A percentile compares a stretch with the other conserved stretches of the same genome.
These are phyloP conservation scores for Gnetum montanum DNA, from an alignment of 75 land plant genomes.

Conservation along the genomic window DNA sequence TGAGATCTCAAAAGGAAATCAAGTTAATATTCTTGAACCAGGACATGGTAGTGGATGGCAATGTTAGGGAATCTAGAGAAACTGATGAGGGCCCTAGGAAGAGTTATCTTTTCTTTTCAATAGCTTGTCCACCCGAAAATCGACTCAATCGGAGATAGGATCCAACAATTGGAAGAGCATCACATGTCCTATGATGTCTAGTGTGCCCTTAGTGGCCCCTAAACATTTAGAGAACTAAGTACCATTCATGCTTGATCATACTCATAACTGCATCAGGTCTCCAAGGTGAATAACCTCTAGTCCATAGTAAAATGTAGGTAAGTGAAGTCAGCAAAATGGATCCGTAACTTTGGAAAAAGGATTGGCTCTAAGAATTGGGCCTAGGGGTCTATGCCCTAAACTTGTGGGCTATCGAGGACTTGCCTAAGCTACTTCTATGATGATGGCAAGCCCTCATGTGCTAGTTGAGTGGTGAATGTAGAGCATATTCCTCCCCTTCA, in stretches of 20 bases:
- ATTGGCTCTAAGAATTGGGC: background rate
- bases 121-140: conserved; percentile 14
- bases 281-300: background rate
- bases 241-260: background rate
- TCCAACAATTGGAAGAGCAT: background rate
- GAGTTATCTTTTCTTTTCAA: conserved; percentile 21
- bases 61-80: conserved; percentile 7
- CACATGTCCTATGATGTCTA: background rate
- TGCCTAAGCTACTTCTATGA: too few relatives aligned
- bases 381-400: background rate
- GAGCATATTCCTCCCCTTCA: too few relatives aligned
- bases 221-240: too few relatives aligned
- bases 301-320: background rate
- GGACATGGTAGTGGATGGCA: conserved; percentile 10
- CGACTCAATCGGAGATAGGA: conserved; percentile 19
- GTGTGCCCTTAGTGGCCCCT: background rate
- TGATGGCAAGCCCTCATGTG: too few relatives aligned
- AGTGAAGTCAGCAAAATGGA: background rate
- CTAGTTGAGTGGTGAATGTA: too few relatives aligned
- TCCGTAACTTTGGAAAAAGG: background rate
- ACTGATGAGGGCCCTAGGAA: conserved; percentile 12
- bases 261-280: background rate
- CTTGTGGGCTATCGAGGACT: background rate
- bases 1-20: too few relatives aligned
- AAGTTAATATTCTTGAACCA: conserved; percentile 2